Evolutionary conservation across 257 asterid species (phyloP), one percentile per base, ranked within the genome.

Genomic region (Penstemon eatonii): DNA sequence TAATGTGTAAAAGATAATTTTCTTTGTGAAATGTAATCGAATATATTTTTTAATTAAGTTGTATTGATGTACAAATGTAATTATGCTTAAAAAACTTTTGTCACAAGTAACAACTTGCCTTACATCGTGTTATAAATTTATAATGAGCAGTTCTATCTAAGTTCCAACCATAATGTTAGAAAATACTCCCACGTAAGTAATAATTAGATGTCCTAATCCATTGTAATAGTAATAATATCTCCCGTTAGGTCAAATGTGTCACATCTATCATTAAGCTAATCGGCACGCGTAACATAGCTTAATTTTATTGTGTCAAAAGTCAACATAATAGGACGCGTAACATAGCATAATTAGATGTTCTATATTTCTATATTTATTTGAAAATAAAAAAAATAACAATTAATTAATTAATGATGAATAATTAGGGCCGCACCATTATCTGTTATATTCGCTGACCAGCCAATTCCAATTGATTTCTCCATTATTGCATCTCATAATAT

Each of bases 361-460:
- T 15, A 15, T 15, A 15, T 1, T 25, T 25, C 33, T 25, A 25
- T 25, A 25, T 25, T 25, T 25, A 25, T 25, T 25, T 25, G 33
- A 25, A 25, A 25, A 25, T 25, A 25, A 0, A 25, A 25, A 25
- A 1, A 25, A 25, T 25, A 25, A 25, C 33, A 25, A 25, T 25
- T 25, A 25, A 25, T 25, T 25, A 25, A 25, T 25, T 25, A 25
- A 25, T 25, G 33, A 25, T 25, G 33, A 25, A 25, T 25, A 25
- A 25, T 50, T 36, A 58, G 70, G 73, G 73, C 61, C 36, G 46
- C 64, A 54, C 68, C 67, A 73, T 66, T 43, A 74, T 70, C 55
- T 60, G 47, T 69, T 42, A 19, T 66, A 69, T 57, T 68, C 55
- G 66, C 58, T 41, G 40, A 63, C 78, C 60, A 62, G 43, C 39